Evolutionary conservation across 108 stramenopile genomes (phyloP).

Genomic region (Cyclotella cryptica): DNA sequence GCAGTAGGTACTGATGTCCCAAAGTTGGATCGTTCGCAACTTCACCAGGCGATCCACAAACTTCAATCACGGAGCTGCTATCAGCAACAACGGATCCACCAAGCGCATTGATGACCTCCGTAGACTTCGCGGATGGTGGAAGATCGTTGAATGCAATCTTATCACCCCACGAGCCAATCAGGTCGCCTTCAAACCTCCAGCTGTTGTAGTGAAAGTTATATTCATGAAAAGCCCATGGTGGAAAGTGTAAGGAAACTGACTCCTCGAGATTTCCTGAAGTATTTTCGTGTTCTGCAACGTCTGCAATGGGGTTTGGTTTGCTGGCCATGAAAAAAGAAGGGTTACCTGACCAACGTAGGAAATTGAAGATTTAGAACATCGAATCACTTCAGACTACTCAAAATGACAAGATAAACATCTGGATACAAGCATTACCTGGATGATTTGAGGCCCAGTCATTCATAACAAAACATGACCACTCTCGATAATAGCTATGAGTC

Average conservation of each 20-base stretch:
- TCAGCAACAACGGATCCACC: conserved; percentile 28
- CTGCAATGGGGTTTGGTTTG: conserved; percentile 19
- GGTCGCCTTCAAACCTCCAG: conserved; percentile 32
- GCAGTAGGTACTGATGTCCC: conserved; percentile 40
- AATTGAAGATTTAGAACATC: not conserved
- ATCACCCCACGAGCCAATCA: conserved; percentile 32
- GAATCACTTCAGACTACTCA: not conserved
- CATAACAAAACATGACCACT: conserved; percentile 27
- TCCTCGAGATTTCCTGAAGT: conserved; percentile 30
- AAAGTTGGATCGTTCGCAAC: conserved; percentile 32
- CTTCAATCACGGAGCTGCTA: conserved; percentile 29
- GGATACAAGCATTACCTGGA: conserved; percentile 16
- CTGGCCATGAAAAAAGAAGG: conserved; percentile 9
- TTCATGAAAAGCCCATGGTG: conserved; percentile 31
- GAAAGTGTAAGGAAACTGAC: conserved; percentile 25
- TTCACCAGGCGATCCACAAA: conserved; percentile 54
- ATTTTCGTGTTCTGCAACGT: conserved; percentile 29
- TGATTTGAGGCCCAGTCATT: conserved; percentile 26
- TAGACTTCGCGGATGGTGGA: conserved; percentile 32
- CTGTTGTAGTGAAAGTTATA: conserved; percentile 33
- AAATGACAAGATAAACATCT: not conserved
- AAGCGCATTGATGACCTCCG: conserved; percentile 11
- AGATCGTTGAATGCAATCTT: conserved; percentile 24
- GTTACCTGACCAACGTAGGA: not conserved
- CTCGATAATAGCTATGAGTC: conserved; percentile 29